Base-by-base conservation (phyloP, 352 stramenopile species). In the Phytopythium boreale region DNA sequence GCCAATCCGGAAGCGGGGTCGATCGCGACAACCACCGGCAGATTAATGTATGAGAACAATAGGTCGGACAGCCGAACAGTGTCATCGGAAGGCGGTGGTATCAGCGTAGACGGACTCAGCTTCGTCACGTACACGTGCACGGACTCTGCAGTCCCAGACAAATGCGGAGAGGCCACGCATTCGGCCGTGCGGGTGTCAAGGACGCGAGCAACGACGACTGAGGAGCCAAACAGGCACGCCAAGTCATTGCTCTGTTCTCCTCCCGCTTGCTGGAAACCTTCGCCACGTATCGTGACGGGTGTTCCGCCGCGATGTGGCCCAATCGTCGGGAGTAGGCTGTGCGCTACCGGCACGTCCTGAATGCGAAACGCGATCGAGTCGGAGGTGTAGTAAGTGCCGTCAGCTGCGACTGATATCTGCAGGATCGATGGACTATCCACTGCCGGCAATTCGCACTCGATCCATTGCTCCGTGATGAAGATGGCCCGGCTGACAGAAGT, bases 271-370 rank as follows among this genome's bases (percentile, higher is more conserved):
- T 20, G 47, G 29, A 87, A 84, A 6, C 75, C 69, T 64, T 82
- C 72, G 0, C 79, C 69, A 5, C 56, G 50, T 7, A 87, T 61
- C 3, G 20, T 36, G 27, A 90, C 61, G 0, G 56, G 8, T 4
- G 80, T 89, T 2, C 77, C 79, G 10, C 82, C 84, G 29, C 56
- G 31, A 34, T 75, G 64, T 17, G 80, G 74, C 3, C 84, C 82
- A n/a, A 61, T 74, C 0, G 56, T 43, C 17, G 84, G 81, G 22
- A 67, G 74, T 22, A 90, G 71, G 0, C 61, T 70, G 31, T 82
- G 71, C 9, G 89, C 57, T 1, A 85, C 64, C 22, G 75, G 60
- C 5, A 56, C 46, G 41, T 85, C 76, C 41, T 84, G 66, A 26
- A 84, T 87, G 12, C 34, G 44, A 59, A 84, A 87, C 1, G 11